Evolutionary conservation across 192 early-diverging fungal genomes (phyloP), one percentile per base, ranked within the genome.

Genomic region (Tieghemiomyces parasiticus): DNA sequence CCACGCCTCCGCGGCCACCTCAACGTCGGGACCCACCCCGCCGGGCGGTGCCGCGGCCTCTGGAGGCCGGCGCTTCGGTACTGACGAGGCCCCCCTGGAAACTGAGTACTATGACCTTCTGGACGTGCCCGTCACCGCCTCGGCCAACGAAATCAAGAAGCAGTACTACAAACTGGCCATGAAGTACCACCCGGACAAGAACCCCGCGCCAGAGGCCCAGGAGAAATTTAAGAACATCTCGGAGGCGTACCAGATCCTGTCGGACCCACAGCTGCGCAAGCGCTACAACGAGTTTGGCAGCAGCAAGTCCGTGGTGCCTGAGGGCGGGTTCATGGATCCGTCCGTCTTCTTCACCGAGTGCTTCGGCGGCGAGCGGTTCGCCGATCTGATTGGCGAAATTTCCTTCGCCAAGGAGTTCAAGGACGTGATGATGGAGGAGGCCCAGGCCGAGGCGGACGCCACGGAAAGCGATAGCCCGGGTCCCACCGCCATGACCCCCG

Each of bases 361-460:
- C 51, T 99, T 99, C 77, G 96, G 96, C 55, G 93, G 93, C 34
- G 96, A 97, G 65, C 84, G 88, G 50, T 99, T 99, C 76, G 80
- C 87, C n/a, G 86, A 90, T 69, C 86, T 97, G 68, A 94, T 99
- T 71, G 96, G 96, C 32, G 96, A 97, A 65, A 90, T 99, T 55
- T 92, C 89, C 22, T 93, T 99, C 63, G 92, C 91, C 33, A 75
- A 82, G 50, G 93, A 97, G 61, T 91, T 99, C 72, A 81, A 81
- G 53, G 86, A 90, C 46, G 89, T 88, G 29, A 65, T 89, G 62
- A 75, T 77, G 59, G 76, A 82, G 33, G 80, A 82, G 44, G 74
- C 75, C 0, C 74, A 74, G 58, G 74, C 78, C 20, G 86, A 82
- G 22, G 73, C 67, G 3, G 63, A 69, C 61, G 56, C 33, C 50